A percentile compares a stretch with the other conserved stretches of the same genome.
Evolutionary conservation across 2,329 filamentous ascomycete genomes (phyloP).

Genomic region (Xylariales sp.): DNA sequence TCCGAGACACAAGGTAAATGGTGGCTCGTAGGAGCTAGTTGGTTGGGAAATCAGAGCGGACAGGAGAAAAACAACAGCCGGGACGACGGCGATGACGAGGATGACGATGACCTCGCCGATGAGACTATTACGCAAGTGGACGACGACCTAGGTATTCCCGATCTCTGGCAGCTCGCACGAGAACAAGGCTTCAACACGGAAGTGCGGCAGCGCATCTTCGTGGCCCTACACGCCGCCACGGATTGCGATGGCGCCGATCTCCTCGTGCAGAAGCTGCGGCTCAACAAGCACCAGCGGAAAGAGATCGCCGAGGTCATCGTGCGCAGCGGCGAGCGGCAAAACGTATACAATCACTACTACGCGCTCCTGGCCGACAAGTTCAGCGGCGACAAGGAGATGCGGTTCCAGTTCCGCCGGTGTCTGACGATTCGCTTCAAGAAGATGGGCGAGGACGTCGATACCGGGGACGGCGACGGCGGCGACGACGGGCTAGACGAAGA

Average conservation of each 20-base stretch:
- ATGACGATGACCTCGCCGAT: conserved; percentile 35
- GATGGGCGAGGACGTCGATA: conserved; percentile 78
- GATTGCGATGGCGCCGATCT: conserved; percentile 87
- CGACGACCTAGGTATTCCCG: conserved; percentile 67
- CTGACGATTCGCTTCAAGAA: conserved; percentile 87
- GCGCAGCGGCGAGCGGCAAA: conserved; percentile 86
- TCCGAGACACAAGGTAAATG: conserved; percentile 92
- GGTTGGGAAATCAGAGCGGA: conserved; percentile 61
- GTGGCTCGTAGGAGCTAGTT: conserved; percentile 99
- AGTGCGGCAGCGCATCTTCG: conserved; percentile 89
- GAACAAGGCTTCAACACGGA: conserved; percentile 89
- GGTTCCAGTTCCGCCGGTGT: conserved; percentile 87
- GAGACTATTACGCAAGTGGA: conserved; percentile 44
- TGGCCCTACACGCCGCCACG: conserved; percentile 85
- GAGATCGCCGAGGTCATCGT: conserved; percentile 90
- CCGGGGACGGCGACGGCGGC: conserved; percentile 66
- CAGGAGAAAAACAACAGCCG: conserved; percentile 10
- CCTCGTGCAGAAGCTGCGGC: conserved; percentile 81
- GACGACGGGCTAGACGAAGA: conserved; percentile 66
- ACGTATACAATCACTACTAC: conserved; percentile 92
- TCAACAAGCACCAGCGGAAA: conserved; percentile 86
- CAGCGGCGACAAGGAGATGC: conserved; percentile 78
- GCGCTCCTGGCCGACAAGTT: conserved; percentile 83
- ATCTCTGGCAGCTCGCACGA: conserved; percentile 78
- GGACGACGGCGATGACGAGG: conserved; percentile 51